A percentile compares a stretch with the other conserved stretches of the same genome.
These are phyloP conservation scores for Metarhizium anisopliae DNA, from an alignment of 2,329 filamentous ascomycete genomes.

Conservation along the genomic window DNA sequence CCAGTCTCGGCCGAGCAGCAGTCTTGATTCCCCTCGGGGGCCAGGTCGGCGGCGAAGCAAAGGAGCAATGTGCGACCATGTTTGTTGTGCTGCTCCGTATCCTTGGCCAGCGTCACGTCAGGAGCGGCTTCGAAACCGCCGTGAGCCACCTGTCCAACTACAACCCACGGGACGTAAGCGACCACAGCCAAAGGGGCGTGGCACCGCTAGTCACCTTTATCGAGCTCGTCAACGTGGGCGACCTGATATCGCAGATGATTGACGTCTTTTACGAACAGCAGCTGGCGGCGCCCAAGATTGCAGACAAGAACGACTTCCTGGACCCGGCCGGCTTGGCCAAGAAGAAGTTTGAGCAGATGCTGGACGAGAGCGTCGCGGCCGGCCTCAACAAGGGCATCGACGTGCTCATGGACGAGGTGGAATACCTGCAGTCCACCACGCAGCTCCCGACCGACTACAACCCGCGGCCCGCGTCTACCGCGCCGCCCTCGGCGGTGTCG, in stretches of 20 bases:
- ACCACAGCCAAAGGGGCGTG: conserved; percentile 63
- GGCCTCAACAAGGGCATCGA: conserved; percentile 97
- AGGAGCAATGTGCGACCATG: conserved; percentile 80
- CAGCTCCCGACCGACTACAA: conserved; percentile 89
- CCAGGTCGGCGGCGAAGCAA: conserved; percentile 71
- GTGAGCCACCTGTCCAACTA: conserved; percentile 86
- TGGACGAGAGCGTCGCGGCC: conserved; percentile 91
- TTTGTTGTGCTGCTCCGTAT: conserved; percentile 80
- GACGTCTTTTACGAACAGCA: conserved; percentile 98
- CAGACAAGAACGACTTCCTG: conserved; percentile 89
- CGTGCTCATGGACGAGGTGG: conserved; percentile 95
- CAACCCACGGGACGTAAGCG: conserved; percentile 73
- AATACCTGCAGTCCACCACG: conserved; percentile 84
- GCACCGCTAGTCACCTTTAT: conserved; percentile 92
- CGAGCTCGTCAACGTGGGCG: conserved; percentile 94
- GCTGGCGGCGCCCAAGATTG: conserved; percentile 70
- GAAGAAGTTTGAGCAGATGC: conserved; percentile 97
- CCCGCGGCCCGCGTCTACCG: conserved; percentile 36
- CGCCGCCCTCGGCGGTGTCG: conserved; percentile 14
- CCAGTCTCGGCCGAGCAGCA: conserved; percentile 75
- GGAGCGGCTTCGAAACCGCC: conserved; percentile 86
- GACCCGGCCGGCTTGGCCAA: conserved; percentile 88
- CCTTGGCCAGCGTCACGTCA: conserved; percentile 78
- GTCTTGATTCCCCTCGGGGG: conserved; percentile 75
- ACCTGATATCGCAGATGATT: conserved; percentile 97